phyloP scores from a whole-genome alignment of 768 basidiomycete genomes.

The Rhodotorula toruloides region DNA sequence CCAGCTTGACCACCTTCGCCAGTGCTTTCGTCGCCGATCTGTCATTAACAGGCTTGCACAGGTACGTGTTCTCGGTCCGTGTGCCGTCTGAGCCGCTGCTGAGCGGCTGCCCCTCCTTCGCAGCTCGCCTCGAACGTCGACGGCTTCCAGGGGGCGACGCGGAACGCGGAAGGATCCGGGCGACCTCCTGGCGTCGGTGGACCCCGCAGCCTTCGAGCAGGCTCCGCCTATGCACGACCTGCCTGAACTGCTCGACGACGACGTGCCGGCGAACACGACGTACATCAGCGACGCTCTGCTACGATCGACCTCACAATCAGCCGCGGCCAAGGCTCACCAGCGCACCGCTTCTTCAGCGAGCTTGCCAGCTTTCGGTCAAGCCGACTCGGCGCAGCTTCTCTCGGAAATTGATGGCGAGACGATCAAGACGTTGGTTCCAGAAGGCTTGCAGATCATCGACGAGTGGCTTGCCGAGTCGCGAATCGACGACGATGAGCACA shows the following conservation, averaged over 20 bases:
- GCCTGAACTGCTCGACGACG: conserved; percentile 85
- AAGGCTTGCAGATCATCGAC: conserved; percentile 64
- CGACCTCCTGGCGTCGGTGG: conserved; percentile 51
- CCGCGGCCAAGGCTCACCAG: too few species aligned
- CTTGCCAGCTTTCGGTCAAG: too few species aligned
- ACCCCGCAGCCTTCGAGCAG: conserved; percentile 71
- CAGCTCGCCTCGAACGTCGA: neutral
- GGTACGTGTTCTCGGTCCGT: conserved; percentile 1
- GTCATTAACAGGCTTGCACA: neutral
- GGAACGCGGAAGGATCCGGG: too few species aligned
- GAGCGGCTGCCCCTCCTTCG: too few species aligned
- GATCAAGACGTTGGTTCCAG: conserved; percentile 64
- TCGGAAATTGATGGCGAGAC: conserved; percentile 69
- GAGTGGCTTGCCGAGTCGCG: conserved; percentile 56
- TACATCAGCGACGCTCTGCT: conserved; percentile 80
- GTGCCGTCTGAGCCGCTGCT: conserved; percentile 38
- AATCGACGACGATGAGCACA: neutral
- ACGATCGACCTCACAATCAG: too few species aligned
- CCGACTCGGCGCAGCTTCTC: conserved; percentile 21
- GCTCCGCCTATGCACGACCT: conserved; percentile 70
- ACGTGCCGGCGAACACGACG: conserved; percentile 79
- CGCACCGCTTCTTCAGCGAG: too few species aligned
- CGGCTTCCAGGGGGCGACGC: too few species aligned
- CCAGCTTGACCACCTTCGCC: conserved; percentile 38
- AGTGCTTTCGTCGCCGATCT: conserved; percentile 44